Percentiles rank a stretch among this genome's conserved stretches.
Conservation (phyloP, 2,329 filamentous ascomycete species). For the Sarocladiaceae sp. region DNA sequence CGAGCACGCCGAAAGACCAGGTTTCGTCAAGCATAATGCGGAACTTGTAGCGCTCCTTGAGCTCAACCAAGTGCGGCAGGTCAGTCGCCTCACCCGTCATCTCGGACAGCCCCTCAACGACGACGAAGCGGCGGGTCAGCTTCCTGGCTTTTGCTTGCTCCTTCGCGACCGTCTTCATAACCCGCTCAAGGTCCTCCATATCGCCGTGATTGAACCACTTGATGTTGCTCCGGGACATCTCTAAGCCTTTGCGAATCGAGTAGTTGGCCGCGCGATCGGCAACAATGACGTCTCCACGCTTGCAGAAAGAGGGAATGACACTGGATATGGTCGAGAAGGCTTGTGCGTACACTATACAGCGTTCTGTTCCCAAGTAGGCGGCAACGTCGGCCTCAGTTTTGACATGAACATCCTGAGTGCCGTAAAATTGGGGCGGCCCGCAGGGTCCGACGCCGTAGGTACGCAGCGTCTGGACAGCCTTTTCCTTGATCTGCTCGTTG, state of each 20-base stretch:
- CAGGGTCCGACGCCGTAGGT: constrained; percentile 96
- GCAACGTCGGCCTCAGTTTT: constrained; percentile 94
- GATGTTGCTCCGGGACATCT: constrained; percentile 86
- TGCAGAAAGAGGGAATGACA: constrained; percentile 94
- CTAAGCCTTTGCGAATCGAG: constrained; percentile 86
- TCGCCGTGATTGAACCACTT: constrained; percentile 95
- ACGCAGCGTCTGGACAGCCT: constrained; percentile 86
- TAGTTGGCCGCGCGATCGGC: constrained; percentile 92
- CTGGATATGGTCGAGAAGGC: constrained; percentile 95
- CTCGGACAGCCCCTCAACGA: constrained; percentile 93
- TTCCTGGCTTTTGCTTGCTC: constrained; percentile 82
- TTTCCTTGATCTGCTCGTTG: constrained; percentile 89
- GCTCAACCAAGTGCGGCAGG: constrained; percentile 81
- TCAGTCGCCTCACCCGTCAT: constrained; percentile 79
- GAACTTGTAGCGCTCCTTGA: constrained; percentile 97
- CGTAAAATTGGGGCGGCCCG: constrained; percentile 95
- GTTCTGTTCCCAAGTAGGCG: constrained; percentile 76
- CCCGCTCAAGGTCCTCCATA: constrained; percentile 84
- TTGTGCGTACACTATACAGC: constrained; percentile 92
- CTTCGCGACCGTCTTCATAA: constrained; percentile 77
- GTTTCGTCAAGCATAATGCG: constrained; percentile 96
- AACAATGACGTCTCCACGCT: constrained; percentile 94
- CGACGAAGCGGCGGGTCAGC: constrained; percentile 86
- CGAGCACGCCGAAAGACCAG: constrained; percentile 92
- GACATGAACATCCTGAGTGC: constrained; percentile 96